These are phyloP conservation scores for Alternaria atra DNA, from an alignment of 2,329 filamentous ascomycete species.

Conservation along the genomic window DNA sequence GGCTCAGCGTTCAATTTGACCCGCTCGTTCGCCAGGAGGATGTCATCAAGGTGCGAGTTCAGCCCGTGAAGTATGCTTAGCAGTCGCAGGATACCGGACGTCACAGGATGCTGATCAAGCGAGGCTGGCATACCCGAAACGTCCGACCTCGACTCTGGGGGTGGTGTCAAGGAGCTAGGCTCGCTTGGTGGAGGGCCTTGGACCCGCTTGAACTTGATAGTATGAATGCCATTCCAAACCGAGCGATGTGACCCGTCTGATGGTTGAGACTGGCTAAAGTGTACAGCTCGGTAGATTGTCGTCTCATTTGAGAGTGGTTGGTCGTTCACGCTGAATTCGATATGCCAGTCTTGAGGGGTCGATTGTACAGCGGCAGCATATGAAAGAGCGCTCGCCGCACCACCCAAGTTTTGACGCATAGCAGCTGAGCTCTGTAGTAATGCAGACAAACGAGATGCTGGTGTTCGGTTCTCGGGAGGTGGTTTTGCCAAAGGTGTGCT, in stretches of 20 bases:
- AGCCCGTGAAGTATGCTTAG: conserved; percentile 91
- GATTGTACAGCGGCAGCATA: conserved; percentile 86
- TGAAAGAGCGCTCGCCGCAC: conserved; percentile 68
- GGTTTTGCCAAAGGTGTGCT: conserved; percentile 46
- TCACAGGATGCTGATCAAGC: conserved; percentile 82
- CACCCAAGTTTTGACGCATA: conserved; percentile 41
- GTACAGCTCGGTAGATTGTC: conserved; percentile 93
- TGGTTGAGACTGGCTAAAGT: conserved; percentile 69
- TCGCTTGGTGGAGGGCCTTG: conserved; percentile 82
- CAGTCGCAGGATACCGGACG: conserved; percentile 84
- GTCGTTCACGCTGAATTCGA: conserved; percentile 89
- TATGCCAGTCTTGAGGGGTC: conserved; percentile 92
- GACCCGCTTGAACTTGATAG: conserved; percentile 90
- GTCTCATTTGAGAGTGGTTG: conserved; percentile 89
- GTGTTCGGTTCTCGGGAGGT: conserved; percentile 40
- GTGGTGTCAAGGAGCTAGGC: conserved; percentile 67
- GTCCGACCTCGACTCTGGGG: conserved; percentile 61
- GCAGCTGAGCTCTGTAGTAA: conserved; percentile 43
- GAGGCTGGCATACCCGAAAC: conserved; percentile 76
- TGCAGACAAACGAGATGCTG: conserved; percentile 42
- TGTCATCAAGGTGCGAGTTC: conserved; percentile 92
- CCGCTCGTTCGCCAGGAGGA: conserved; percentile 78
- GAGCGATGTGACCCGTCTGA: conserved; percentile 76
- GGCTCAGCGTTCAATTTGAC: conserved; percentile 81
- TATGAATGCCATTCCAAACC: conserved; percentile 89